These are phyloP conservation scores for Geotrichum klebahnii DNA, from an alignment of 1,139 yeast genomes.

Conservation along the genomic window DNA sequence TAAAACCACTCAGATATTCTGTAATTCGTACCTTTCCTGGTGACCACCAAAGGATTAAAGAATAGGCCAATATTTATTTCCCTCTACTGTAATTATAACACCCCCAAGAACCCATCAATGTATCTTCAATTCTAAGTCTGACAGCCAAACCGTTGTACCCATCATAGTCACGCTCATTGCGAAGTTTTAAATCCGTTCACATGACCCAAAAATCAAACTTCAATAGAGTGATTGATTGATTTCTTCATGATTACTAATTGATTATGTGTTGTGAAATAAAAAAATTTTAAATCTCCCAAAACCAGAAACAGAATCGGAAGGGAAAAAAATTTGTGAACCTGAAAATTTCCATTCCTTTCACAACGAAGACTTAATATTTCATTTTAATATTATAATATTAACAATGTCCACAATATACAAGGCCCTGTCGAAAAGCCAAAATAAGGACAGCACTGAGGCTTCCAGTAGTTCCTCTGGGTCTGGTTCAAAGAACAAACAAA, in stretches of 20 bases:
- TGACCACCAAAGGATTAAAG: too few relatives aligned
- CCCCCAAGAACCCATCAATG: too few relatives aligned
- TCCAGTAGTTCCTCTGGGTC: conserved; percentile 41
- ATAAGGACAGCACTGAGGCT: conserved; percentile 31
- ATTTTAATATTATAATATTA: not conserved
- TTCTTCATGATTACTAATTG: not conserved
- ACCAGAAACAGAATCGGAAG: too few relatives aligned
- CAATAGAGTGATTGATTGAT: not conserved
- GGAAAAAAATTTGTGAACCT: not conserved
- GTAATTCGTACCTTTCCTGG: too few relatives aligned
- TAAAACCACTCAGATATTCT: too few relatives aligned
- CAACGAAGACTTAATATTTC: too few relatives aligned
- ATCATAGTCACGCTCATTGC: too few relatives aligned
- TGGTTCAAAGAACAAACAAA: conserved; percentile 38
- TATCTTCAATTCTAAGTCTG: too few relatives aligned
- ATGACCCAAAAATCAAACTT: not conserved
- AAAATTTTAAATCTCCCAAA: conserved; percentile 18
- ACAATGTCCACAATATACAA: conserved; percentile 63
- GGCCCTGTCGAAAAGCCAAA: conserved; percentile 54
- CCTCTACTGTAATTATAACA: too few relatives aligned
- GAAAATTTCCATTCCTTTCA: conserved; percentile 8
- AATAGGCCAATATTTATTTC: too few relatives aligned
- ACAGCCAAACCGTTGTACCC: too few relatives aligned
- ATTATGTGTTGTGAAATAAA: not conserved
- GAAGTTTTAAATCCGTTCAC: too few relatives aligned